Evolutionary conservation across 495 filamentous ascomycete species (phyloP).

Genomic region (Bathelium albidoporum): DNA sequence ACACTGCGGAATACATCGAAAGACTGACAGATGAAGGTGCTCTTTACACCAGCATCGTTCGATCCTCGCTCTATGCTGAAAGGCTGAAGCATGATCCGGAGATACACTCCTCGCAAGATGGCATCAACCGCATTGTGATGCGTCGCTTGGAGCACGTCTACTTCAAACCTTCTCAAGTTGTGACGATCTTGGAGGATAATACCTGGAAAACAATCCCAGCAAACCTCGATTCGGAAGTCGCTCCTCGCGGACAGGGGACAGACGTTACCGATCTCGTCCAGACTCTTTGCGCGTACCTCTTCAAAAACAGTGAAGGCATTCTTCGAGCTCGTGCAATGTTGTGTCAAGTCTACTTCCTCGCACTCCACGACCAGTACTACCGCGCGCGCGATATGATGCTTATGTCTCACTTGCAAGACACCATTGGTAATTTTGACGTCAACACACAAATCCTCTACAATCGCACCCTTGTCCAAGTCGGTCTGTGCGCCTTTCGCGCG

Average conservation of each 20-base stretch:
- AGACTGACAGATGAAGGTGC: conserved; percentile 79
- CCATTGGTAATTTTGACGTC: conserved; percentile 87
- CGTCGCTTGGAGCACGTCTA: conserved; percentile 92
- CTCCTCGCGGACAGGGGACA: conserved; percentile 50
- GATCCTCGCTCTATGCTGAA: conserved; percentile 79
- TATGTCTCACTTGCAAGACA: conserved; percentile 98
- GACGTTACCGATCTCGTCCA: conserved; percentile 71
- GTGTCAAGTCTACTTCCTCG: conserved; percentile 96
- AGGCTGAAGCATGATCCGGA: conserved; percentile 57
- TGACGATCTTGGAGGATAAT: conserved; percentile 83
- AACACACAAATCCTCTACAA: conserved; percentile 98
- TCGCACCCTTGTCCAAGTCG: conserved; percentile 93
- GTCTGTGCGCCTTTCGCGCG: conserved; percentile 94
- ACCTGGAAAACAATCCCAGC: conserved; percentile 76
- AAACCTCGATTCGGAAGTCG: conserved; percentile 65
- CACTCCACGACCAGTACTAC: conserved; percentile 95
- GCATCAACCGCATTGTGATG: conserved; percentile 83
- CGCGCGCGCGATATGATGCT: conserved; percentile 96
- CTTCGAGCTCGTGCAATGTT: conserved; percentile 94
- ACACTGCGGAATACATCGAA: conserved; percentile 98
- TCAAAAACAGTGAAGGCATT: conserved; percentile 85
- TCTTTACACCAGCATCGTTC: conserved; percentile 87
- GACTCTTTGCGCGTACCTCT: conserved; percentile 87
- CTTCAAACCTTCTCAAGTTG: conserved; percentile 95
- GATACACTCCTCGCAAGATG: conserved; percentile 68